Base-by-base conservation (phyloP, 2,329 filamentous ascomycete genomes). In the Fusarium sp. region DNA sequence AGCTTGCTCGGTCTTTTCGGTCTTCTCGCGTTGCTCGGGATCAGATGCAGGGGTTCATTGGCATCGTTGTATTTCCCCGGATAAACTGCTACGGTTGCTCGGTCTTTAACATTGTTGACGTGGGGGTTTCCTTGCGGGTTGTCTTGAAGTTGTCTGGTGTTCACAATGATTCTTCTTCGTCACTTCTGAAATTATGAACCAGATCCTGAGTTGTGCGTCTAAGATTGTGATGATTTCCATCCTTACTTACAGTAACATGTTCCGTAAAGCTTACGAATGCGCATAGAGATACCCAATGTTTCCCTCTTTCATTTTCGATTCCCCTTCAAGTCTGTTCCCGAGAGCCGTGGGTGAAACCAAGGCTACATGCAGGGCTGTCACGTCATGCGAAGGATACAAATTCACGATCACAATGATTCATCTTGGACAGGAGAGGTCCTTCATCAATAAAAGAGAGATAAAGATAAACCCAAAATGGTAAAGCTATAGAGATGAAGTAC, bases 1-100 rank as follows among this genome's bases (percentile, higher is more conserved):
- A 27, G 56, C 56, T 37, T 39, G 33, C 56, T 58, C 56, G 56
- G 56, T 58, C 24, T 58, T n/a, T n/a, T 58, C 56, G 56, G 33
- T 16, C 13, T 10, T 37, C 48, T 58, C 56, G 56, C 56, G 56
- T 58, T 58, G 20, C 20, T 58, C 56, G 56, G 20, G 56, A 58
- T 58, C 56, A 24, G 52, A 58, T 16, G 16, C 56, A 58, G 22
- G 54, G 56, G 16, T 5, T 48, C 24, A 31, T 31, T 31, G 29
- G 29, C 29, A 1, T 31, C 29, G 13, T 24, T 24, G 24, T 27
- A 24, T 22, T 10, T 16, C 43, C 43, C 22, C 22, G 22, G 14
- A 48, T 48, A 18, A 27, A 27, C 8, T 24, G 22, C 9, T 27
- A 6, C 39, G 39, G 20, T 20, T 16, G 43, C 2, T 22, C 8